A percentile compares a stretch with the other conserved stretches of the same genome.
Conservation (phyloP, 257 asterid genomes). For the Apocynum venetum region DNA sequence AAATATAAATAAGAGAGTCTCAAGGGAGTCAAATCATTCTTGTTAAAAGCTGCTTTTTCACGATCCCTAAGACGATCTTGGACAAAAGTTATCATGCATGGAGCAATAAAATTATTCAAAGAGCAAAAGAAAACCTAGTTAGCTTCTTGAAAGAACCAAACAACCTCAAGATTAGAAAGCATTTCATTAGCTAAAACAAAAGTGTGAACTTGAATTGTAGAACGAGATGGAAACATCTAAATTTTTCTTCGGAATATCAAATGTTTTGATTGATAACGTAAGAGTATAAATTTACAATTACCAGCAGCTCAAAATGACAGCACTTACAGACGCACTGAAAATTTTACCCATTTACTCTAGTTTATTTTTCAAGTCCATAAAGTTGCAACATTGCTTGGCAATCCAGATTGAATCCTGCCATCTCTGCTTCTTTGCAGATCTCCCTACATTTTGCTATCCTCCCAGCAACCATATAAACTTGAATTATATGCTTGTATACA, state of each 20-base stretch:
- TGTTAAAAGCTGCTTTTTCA: not conserved
- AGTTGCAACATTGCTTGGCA: not conserved
- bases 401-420: slow-evolving; percentile 61
- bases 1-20: too few species aligned
- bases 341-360: not conserved
- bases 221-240: not conserved
- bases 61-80: not conserved
- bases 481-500: slow-evolving; percentile 45
- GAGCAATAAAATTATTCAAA: not conserved
- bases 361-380: not conserved
- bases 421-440: slow-evolving; percentile 64
- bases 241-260: not conserved
- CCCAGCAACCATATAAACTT: slow-evolving; percentile 50
- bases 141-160: not conserved
- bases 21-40: too few species aligned
- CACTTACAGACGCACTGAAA: not conserved
- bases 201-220: not conserved
- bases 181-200: not conserved
- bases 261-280: not conserved
- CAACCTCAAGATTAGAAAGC: not conserved
- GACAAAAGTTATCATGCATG: not conserved
- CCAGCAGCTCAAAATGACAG: not conserved
- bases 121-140: not conserved
- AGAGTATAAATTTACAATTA: not conserved
- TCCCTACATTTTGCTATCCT: slow-evolving; percentile 68